Conservation (phyloP, 2,329 filamentous ascomycete genomes). For the Aureobasidium sp. region DNA sequence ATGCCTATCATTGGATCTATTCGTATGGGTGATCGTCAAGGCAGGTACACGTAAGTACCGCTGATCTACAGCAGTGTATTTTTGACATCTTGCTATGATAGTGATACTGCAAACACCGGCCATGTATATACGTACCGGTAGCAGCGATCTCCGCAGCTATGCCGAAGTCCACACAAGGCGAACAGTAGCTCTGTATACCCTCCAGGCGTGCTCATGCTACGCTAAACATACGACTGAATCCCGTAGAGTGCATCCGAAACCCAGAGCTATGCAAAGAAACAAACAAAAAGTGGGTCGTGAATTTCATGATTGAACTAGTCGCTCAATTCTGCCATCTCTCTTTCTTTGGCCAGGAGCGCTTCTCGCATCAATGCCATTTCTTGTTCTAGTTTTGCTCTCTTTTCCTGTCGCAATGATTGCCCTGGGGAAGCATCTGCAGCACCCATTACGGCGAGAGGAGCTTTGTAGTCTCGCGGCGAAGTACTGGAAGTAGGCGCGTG, state of each 20-base stretch:
- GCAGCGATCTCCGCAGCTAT: neutral
- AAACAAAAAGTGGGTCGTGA: neutral
- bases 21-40: neutral
- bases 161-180: neutral
- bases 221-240: neutral
- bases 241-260: neutral
- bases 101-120: neutral
- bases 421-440: constrained; percentile 25
- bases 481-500: neutral
- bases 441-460: constrained; percentile 30
- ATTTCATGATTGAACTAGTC: constrained; percentile 1
- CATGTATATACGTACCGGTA: neutral
- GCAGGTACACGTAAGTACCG: neutral
- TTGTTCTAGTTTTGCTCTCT: constrained; percentile 57
- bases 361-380: constrained; percentile 73
- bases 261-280: neutral
- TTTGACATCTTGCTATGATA: neutral
- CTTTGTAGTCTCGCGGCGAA: constrained; percentile 23
- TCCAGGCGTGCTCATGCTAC: neutral
- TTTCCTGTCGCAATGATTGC: constrained; percentile 42
- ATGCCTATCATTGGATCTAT: too few relatives aligned
- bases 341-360: constrained; percentile 64
- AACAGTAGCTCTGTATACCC: neutral
- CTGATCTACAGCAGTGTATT: neutral
- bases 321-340: constrained; percentile 52